phyloP scores from a whole-genome alignment of 2,329 filamentous ascomycete species.

The Xylariaceae sp. region DNA sequence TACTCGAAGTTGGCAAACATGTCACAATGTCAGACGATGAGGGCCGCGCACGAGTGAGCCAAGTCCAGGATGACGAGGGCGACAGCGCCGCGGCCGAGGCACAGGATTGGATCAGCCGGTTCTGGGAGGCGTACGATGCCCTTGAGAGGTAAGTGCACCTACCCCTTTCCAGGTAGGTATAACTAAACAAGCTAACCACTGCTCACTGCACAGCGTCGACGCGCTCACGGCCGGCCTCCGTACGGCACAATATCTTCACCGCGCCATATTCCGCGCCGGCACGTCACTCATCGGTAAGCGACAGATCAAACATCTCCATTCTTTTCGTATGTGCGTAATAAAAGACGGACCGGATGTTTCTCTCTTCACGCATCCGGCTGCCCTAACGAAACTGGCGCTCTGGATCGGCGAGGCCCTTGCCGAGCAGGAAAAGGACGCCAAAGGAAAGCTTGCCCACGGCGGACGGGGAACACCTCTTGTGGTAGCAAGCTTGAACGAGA shows the following conservation, averaged over 20 bases:
- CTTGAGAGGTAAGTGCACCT: constrained; percentile 55
- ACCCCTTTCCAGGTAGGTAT: background rate
- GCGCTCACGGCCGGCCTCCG: constrained; percentile 70
- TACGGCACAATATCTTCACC: constrained; percentile 81
- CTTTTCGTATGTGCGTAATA: constrained; percentile 92
- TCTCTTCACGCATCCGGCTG: constrained; percentile 90
- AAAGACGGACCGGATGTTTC: constrained; percentile 88
- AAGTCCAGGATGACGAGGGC: constrained; percentile 38
- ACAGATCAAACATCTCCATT: constrained; percentile 85
- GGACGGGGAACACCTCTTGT: constrained; percentile 79
- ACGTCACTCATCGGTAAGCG: constrained; percentile 88
- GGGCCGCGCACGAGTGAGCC: constrained; percentile 31
- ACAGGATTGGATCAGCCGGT: constrained; percentile 61
- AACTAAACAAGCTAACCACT: constrained; percentile 27
- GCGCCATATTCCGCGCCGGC: constrained; percentile 88
- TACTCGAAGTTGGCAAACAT: constrained; percentile 81
- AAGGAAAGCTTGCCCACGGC: constrained; percentile 62
- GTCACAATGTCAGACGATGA: constrained; percentile 34
- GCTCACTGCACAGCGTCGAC: constrained; percentile 55
- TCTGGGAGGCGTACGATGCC: constrained; percentile 69
- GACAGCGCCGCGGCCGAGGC: constrained; percentile 46
- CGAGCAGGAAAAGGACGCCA: constrained; percentile 76
- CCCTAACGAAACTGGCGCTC: constrained; percentile 84
- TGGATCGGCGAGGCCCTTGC: constrained; percentile 92
- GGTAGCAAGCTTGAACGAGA: constrained; percentile 83